A percentile compares a stretch with the other conserved stretches of the same genome.
Conservation (phyloP, 345 rosid species). For the Tarenaya hassleriana region DNA sequence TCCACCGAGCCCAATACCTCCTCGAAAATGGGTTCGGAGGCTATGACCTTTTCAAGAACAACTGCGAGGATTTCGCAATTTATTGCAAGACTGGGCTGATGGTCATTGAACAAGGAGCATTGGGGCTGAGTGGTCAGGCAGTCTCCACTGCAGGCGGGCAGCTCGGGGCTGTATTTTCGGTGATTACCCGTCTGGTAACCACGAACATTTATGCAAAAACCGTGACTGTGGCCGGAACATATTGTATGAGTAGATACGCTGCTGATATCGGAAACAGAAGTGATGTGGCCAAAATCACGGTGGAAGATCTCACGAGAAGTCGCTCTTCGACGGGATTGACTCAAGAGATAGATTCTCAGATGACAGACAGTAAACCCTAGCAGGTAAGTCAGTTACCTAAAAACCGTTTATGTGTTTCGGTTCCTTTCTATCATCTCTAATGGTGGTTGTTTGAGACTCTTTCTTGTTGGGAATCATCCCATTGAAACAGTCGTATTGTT, state of each 20-base stretch:
- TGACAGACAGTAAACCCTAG: too few relatives aligned
- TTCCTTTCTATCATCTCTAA: too few relatives aligned
- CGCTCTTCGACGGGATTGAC: constrained; percentile 55
- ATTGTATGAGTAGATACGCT: constrained; percentile 75
- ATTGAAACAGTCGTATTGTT: too few relatives aligned
- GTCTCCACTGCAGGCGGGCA: constrained; percentile 72
- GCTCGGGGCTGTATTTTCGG: constrained; percentile 67
- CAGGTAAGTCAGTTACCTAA: too few relatives aligned
- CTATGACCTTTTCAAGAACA: constrained; percentile 73
- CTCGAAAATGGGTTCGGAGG: constrained; percentile 85
- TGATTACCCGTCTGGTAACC: constrained; percentile 59
- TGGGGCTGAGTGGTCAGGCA: constrained; percentile 87
- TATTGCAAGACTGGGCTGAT: constrained; percentile 83
- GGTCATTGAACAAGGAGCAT: constrained; percentile 44
- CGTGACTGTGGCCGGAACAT: constrained; percentile 64
- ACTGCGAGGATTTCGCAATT: constrained; percentile 75
- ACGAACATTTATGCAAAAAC: constrained; percentile 83
- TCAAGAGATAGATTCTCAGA: constrained; percentile 45
- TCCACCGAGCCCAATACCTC: constrained; percentile 66
- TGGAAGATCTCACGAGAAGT: constrained; percentile 68
- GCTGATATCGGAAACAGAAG: constrained; percentile 81
- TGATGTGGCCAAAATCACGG: constrained; percentile 62
- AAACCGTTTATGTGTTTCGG: too few relatives aligned
- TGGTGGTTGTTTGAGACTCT: too few relatives aligned
- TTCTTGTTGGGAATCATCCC: too few relatives aligned